Evolutionary conservation across 331 rosid genomes (phyloP).

Genomic region (Prunus yedoensis): DNA sequence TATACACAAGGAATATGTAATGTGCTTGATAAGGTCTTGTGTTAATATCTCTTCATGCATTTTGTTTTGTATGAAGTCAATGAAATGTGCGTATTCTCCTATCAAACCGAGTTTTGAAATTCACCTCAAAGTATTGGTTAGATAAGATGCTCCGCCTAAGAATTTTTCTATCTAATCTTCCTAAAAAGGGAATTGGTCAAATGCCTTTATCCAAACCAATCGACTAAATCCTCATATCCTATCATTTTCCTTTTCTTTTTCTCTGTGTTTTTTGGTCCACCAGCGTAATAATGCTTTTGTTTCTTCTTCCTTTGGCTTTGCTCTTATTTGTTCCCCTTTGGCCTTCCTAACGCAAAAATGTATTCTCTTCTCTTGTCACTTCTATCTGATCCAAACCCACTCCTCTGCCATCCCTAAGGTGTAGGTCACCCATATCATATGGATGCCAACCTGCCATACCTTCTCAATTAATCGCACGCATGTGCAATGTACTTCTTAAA

Average conservation of each 20-base stretch:
- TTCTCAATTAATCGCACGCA: slow-evolving; percentile 4
- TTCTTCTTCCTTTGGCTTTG: background rate
- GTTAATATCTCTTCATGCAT: no score
- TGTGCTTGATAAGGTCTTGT: no score
- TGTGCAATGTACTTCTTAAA: slow-evolving; percentile 3
- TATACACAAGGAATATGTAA: no score
- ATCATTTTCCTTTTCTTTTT: background rate
- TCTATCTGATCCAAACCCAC: background rate
- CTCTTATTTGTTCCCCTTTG: background rate
- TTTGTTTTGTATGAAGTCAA: no score
- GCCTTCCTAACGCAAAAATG: background rate
- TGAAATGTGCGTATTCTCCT: no score
- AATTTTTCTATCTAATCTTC: no score
- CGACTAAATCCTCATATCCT: background rate
- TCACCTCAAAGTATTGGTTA: no score
- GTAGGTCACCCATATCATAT: slow-evolving; percentile 15
- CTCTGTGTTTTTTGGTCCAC: background rate
- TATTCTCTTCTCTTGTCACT: background rate
- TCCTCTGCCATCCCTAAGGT: slow-evolving; percentile 3
- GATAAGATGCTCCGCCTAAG: no score
- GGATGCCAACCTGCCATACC: slow-evolving; percentile 25
- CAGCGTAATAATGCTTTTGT: background rate
- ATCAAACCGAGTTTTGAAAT: no score
- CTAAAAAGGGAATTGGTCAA: no score
- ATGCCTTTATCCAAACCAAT: background rate